Conservation (phyloP, 2,329 filamentous ascomycete species). For the Lecanosticta acicola region DNA sequence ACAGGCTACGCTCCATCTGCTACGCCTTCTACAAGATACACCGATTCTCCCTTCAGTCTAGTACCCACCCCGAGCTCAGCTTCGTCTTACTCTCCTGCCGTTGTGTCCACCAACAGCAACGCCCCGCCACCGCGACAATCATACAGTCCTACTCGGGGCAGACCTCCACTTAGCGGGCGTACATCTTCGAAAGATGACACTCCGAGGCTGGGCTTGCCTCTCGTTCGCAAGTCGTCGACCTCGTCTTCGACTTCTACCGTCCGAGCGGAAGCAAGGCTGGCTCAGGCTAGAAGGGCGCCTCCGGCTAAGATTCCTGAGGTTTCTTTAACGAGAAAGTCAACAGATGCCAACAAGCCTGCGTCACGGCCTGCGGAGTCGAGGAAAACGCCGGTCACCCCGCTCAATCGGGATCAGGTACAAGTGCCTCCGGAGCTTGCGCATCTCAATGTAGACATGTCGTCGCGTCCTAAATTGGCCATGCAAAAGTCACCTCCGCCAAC, state of each 20-base stretch:
- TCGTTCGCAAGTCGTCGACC: conserved; percentile 62
- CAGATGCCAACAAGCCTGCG: background rate
- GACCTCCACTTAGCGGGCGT: conserved; percentile 57
- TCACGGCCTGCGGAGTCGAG: background rate
- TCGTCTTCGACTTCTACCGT: conserved; percentile 58
- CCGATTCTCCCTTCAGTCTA: conserved; percentile 70
- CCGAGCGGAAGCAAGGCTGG: conserved; percentile 22
- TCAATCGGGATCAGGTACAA: conserved; percentile 6
- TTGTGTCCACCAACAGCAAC: conserved; percentile 43
- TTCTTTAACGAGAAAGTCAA: background rate
- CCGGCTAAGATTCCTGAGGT: background rate
- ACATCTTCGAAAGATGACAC: conserved; percentile 44
- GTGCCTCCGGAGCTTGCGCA: conserved; percentile 39
- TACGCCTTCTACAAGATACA: conserved; percentile 70
- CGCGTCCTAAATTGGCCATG: conserved; percentile 37
- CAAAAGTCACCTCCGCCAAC: conserved; percentile 42
- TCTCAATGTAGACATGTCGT: conserved; percentile 57
- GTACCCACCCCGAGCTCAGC: conserved; percentile 75
- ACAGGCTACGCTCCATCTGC: conserved; percentile 55
- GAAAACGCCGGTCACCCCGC: conserved; percentile 7
- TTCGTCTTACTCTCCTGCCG: conserved; percentile 65
- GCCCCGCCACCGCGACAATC: conserved; percentile 50
- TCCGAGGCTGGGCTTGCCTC: conserved; percentile 53
- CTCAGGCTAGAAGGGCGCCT: background rate
- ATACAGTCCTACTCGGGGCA: conserved; percentile 47